phyloP scores from a whole-genome alignment of 352 stramenopile species.

The Pythium scleroteichum region DNA sequence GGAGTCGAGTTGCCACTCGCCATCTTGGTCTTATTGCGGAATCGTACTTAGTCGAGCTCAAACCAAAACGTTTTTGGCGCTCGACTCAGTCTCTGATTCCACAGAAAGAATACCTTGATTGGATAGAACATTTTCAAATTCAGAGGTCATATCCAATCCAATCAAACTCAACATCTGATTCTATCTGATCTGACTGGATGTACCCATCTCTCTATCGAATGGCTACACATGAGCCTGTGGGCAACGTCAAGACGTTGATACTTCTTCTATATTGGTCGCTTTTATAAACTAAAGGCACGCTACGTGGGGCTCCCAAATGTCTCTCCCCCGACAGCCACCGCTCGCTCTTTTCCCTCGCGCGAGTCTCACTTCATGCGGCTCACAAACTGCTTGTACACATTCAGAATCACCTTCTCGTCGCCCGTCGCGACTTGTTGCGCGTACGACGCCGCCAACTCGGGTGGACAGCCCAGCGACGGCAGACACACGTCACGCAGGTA shows the following conservation, averaged over 20 bases:
- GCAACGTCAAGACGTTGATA: background rate
- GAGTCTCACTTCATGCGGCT: conserved; percentile 40
- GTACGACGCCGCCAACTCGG: conserved; percentile 60
- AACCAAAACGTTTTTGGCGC: conserved; percentile 16
- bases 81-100: conserved; percentile 6
- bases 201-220: background rate
- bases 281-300: no score
- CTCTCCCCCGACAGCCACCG: no score
- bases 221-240: background rate
- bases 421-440: conserved; percentile 55
- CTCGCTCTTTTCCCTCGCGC: background rate
- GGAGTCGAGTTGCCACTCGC: background rate
- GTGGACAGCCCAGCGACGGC: conserved; percentile 53
- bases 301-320: no score
- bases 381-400: conserved; percentile 68
- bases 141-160: no score
- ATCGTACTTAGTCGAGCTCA: conserved; percentile 5
- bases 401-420: conserved; percentile 65
- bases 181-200: no score
- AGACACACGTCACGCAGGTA: conserved; percentile 71
- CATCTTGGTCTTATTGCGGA: conserved; percentile 8
- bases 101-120: conserved; percentile 1
- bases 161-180: no score
- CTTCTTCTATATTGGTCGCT: conserved; percentile 2
- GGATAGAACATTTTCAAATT: no score